A percentile compares a stretch with the other conserved stretches of the same genome.
Evolutionary conservation across 202 grass and related monocot genomes (phyloP).

Genomic region (Elaeis oleifera): DNA sequence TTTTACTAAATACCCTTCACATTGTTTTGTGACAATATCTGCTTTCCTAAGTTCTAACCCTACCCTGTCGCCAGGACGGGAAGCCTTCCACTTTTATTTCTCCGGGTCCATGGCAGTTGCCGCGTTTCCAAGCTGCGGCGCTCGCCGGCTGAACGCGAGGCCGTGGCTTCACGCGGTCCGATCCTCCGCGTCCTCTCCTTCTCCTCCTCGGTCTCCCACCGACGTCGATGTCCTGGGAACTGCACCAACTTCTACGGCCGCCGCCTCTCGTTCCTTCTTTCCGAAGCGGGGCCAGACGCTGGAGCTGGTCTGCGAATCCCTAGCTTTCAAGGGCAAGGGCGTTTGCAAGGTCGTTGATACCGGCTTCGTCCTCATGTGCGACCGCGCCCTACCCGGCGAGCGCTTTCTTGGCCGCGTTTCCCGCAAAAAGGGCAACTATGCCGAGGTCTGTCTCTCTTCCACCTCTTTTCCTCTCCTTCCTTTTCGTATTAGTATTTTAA

Average conservation of each 20-base stretch:
- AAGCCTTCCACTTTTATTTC: no score
- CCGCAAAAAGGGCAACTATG: slow-evolving; percentile 36
- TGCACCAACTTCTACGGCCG: slow-evolving; percentile 4
- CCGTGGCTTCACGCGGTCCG: slow-evolving; percentile 17
- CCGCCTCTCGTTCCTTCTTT: slow-evolving; percentile 46
- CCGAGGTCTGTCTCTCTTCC: slow-evolving; percentile 11
- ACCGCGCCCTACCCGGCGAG: slow-evolving; percentile 90
- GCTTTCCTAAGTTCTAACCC: no score
- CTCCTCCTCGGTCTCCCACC: no score
- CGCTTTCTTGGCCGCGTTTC: slow-evolving; percentile 64
- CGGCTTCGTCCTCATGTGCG: slow-evolving; percentile 76
- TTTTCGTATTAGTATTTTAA: background rate
- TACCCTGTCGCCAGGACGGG: no score
- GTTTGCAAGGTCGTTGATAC: slow-evolving; percentile 67
- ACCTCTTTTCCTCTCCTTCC: background rate
- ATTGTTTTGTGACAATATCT: no score
- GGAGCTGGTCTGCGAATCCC: slow-evolving; percentile 78
- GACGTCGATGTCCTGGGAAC: background rate
- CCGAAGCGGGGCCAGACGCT: slow-evolving; percentile 72
- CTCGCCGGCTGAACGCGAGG: slow-evolving; percentile 30
- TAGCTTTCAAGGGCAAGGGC: slow-evolving; percentile 86
- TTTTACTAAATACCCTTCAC: no score
- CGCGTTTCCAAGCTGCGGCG: slow-evolving; percentile 42
- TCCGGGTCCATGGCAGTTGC: slow-evolving; percentile 32
- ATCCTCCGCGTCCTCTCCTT: slow-evolving; percentile 9